Conservation (phyloP, 495 filamentous ascomycete genomes). For the Hypoxylon fragiforme region DNA sequence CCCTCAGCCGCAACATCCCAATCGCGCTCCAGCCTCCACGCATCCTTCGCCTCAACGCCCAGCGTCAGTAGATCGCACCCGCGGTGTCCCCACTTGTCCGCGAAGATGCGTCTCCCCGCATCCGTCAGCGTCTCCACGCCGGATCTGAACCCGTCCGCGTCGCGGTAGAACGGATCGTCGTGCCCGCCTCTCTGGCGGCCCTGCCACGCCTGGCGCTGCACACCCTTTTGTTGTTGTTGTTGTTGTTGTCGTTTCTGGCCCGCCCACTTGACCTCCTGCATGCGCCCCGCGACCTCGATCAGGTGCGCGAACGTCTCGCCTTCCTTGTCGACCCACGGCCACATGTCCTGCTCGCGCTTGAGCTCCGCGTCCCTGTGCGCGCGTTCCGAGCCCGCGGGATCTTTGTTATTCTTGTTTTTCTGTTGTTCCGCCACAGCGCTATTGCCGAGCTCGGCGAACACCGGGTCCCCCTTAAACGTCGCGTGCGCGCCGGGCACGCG, state of each 20-base stretch:
- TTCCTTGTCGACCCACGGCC: constrained; percentile 36
- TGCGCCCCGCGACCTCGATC: constrained; percentile 37
- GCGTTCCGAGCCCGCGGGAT: constrained; percentile 1
- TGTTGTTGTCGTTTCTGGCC: no score
- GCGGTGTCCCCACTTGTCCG: constrained; percentile 59
- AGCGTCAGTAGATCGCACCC: constrained; percentile 33
- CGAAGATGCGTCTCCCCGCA: constrained; percentile 53
- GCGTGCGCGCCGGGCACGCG: constrained; percentile 39
- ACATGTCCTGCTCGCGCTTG: constrained; percentile 37
- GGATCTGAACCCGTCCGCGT: constrained; percentile 55
- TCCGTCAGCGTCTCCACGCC: constrained; percentile 55
- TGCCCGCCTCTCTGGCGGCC: constrained; percentile 54
- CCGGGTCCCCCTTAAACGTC: constrained; percentile 36
- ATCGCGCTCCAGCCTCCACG: constrained; percentile 43
- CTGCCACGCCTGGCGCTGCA: constrained; percentile 59
- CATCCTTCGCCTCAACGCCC: constrained; percentile 40
- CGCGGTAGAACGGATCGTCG: constrained; percentile 61
- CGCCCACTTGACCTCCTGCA: constrained; percentile 43
- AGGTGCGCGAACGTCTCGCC: constrained; percentile 44
- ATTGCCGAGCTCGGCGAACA: constrained; percentile 11
- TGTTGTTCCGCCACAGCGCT: background rate
- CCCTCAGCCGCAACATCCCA: constrained; percentile 38
- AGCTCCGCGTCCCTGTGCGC: constrained; percentile 33
- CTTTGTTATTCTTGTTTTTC: background rate
- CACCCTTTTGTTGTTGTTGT: no score